phyloP scores from a whole-genome alignment of 164 flowering plant species.

The Kalanchoe fedtschenkoi region DNA sequence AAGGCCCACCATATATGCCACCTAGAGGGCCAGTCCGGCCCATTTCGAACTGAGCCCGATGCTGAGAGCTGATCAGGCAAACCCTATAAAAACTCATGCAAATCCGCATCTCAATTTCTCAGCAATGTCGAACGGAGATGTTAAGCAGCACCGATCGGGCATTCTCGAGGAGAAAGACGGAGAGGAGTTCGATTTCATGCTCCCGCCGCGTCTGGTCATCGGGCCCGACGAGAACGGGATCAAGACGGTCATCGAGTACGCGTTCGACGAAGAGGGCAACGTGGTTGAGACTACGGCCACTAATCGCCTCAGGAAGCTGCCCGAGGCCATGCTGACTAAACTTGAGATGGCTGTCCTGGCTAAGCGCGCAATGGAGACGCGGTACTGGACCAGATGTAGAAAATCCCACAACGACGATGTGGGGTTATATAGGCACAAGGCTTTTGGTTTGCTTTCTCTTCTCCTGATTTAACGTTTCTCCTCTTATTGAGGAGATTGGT shows the following conservation, averaged over 20 bases:
- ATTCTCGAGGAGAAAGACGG: constrained; percentile 71
- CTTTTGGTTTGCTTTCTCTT: constrained; percentile 43
- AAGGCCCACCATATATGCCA: too few relatives aligned
- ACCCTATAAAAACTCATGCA: too few relatives aligned
- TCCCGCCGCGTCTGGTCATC: constrained; percentile 57
- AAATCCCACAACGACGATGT: constrained; percentile 66
- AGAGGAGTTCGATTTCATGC: constrained; percentile 58
- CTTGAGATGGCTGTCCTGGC: too few relatives aligned
- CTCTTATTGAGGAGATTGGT: too few relatives aligned
- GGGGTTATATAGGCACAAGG: constrained; percentile 64
- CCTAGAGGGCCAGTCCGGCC: too few relatives aligned
- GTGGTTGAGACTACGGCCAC: constrained; percentile 79
- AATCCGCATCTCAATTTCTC: not conserved
- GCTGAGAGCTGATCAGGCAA: too few relatives aligned
- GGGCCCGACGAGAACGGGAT: constrained; percentile 79
- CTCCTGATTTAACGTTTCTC: too few relatives aligned
- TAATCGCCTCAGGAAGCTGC: constrained; percentile 54
- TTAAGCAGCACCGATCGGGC: constrained; percentile 40
- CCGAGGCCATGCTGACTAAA: constrained; percentile 60
- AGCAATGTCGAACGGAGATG: not conserved
- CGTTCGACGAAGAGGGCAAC: constrained; percentile 60
- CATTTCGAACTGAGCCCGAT: too few relatives aligned
- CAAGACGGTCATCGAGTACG: constrained; percentile 67
- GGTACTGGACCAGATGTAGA: constrained; percentile 76
- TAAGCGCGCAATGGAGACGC: constrained; percentile 69